These are phyloP conservation scores for Besnoitia besnoiti DNA, from an alignment of 169 alveolate species.

Conservation along the genomic window DNA sequence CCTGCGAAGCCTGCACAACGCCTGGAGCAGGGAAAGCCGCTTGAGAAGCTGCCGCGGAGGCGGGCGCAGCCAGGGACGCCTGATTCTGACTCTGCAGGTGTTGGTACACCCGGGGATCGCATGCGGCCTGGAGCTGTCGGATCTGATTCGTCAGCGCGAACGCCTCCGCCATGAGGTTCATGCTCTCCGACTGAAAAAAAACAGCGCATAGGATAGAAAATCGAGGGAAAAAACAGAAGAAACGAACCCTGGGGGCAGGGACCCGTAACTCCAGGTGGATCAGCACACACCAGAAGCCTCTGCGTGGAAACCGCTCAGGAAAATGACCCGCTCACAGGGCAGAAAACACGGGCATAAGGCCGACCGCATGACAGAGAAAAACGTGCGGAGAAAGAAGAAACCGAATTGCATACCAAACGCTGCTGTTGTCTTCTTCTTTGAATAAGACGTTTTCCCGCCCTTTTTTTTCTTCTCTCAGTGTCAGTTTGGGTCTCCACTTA, in stretches of 20 bases:
- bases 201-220: background rate
- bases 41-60: background rate
- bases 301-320: background rate
- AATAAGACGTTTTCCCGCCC: too few species aligned
- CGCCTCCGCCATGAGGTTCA: slow-evolving; percentile 45
- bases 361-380: background rate
- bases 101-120: background rate
- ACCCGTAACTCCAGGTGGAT: background rate
- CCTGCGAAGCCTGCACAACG: too few species aligned
- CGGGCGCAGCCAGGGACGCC: background rate
- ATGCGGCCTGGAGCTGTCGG: slow-evolving; percentile 43
- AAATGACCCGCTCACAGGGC: background rate
- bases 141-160: slow-evolving; percentile 30
- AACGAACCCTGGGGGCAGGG: background rate
- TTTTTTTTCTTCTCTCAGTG: too few species aligned
- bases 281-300: background rate
- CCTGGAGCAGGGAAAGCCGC: background rate
- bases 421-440: background rate
- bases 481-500: too few species aligned
- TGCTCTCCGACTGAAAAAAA: slow-evolving; percentile 36
- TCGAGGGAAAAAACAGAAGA: background rate
- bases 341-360: background rate
- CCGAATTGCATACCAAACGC: background rate
- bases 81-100: background rate
- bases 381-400: background rate